Evolutionary conservation across 352 stramenopile species (phyloP), one percentile per base, ranked within the genome.

Genomic region (Phytophthora quininea): DNA sequence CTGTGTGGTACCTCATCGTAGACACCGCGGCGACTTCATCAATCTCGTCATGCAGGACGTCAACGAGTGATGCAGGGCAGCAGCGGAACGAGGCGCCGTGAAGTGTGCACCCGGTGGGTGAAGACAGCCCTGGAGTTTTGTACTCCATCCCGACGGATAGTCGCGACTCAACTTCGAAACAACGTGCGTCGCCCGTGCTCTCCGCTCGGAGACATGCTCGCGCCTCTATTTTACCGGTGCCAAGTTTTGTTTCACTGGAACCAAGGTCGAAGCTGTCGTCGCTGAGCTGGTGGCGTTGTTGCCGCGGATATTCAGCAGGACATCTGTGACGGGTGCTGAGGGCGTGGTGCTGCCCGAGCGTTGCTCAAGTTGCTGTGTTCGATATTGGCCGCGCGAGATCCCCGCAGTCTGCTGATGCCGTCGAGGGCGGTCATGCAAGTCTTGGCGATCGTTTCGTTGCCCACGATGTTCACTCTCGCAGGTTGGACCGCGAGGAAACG

Each of bases 151-250:
- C 47, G 47, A 53, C 47, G 47, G 35, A 40, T 40, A 40, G 35
- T 40, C 35, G 35, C 35, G 35, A 11, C 35, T 6, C 35, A 40
- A 40, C 35, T 33, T 19, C 11, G 24, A 33, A 24, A 37, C 19
- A 37, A 7, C n/a, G 48, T 45, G 55, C 10, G 19, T 47, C 35
- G 64, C 51, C 56, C 51, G 32, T 54, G 54, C 65, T 73, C 65
- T 73, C 46, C 48, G 14, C 65, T 12, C 27, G 59, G 59, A 49
- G 65, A 73, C 65, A 69, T 64, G 54, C 8, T 31, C 60, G 35
- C 42, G 24, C 7, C 47, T 5, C 12, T 42, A 24, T 24, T 24
- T 0, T 24, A 38, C 15, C 31, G 48, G 35, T 33, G 42, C 10
- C 31, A 32, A 40, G 6, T 6, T 11, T 6, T 47, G 37, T 52